A percentile compares a stretch with the other conserved stretches of the same genome.
phyloP scores from a whole-genome alignment of 805 yeast species.

The Dipodascopsis uninucleata region DNA sequence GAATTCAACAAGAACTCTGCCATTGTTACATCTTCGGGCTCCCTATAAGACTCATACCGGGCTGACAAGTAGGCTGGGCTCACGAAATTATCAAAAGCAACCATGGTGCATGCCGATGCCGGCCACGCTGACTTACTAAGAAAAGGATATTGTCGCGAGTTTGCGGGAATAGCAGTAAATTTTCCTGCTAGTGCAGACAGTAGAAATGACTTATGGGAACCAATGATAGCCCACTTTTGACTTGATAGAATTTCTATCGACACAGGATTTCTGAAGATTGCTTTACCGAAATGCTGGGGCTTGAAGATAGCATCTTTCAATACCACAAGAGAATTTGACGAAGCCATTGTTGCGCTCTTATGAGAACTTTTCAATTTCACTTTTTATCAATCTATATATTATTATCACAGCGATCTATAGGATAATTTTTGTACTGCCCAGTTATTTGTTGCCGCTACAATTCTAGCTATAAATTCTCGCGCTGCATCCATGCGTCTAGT shows the following conservation, averaged over 20 bases:
- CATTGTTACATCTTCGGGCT: conserved; percentile 73
- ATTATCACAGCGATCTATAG: too few relatives aligned
- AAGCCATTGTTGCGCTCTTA: conserved; percentile 6
- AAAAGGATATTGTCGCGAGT: conserved; percentile 54
- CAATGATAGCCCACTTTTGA: conserved; percentile 55
- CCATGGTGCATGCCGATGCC: conserved; percentile 42
- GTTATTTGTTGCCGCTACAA: background rate
- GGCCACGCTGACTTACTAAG: conserved; percentile 45
- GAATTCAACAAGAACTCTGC: conserved; percentile 47
- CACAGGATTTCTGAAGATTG: conserved; percentile 43
- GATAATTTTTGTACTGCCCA: background rate
- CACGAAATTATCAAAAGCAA: conserved; percentile 46
- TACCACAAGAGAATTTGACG: conserved; percentile 18
- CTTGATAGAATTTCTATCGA: conserved; percentile 40
- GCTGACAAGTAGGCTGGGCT: conserved; percentile 74
- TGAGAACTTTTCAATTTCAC: background rate
- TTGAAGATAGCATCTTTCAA: conserved; percentile 20
- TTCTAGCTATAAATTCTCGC: too few relatives aligned
- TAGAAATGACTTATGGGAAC: conserved; percentile 53
- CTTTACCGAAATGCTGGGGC: conserved; percentile 16
- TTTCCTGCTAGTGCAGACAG: conserved; percentile 56
- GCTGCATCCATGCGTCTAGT: too few relatives aligned
- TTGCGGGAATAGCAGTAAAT: conserved; percentile 50
- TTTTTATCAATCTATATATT: too few relatives aligned
- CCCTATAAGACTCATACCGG: conserved; percentile 81